Conservation (phyloP, 176 grass and related monocot genomes). For the Neostapfia colusana region DNA sequence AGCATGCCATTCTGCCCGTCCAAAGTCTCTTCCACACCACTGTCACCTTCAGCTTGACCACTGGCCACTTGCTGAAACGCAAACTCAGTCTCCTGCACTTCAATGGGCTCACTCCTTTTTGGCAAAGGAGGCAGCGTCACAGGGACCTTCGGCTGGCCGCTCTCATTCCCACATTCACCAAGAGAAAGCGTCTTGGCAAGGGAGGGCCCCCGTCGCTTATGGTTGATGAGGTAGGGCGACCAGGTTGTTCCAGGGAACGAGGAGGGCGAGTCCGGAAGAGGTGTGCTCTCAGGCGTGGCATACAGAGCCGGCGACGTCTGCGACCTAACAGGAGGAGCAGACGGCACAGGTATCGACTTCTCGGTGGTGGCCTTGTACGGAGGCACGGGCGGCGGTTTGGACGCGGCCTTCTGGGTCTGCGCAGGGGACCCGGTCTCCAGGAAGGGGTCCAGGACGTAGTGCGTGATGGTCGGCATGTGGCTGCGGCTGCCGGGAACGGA, state of each 20-base stretch:
- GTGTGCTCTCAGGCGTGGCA: slow-evolving; percentile 61
- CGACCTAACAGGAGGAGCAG: slow-evolving; percentile 41
- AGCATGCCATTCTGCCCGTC: slow-evolving; percentile 17
- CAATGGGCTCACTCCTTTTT: slow-evolving; percentile 13
- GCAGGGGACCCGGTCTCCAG: slow-evolving; percentile 49
- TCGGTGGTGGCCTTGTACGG: slow-evolving; percentile 21
- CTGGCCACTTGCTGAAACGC: background rate
- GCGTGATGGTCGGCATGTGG: slow-evolving; percentile 70
- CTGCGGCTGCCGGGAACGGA: slow-evolving; percentile 22
- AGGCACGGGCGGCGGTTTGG: slow-evolving; percentile 34
- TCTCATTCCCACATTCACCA: slow-evolving; percentile 33
- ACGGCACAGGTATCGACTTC: slow-evolving; percentile 32
- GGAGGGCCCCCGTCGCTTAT: slow-evolving; percentile 71
- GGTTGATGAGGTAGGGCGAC: slow-evolving; percentile 87
- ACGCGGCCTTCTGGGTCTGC: slow-evolving; percentile 22
- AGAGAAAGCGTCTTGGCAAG: slow-evolving; percentile 51
- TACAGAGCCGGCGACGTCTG: slow-evolving; percentile 69
- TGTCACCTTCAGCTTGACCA: slow-evolving; percentile 11
- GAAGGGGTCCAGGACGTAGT: slow-evolving; percentile 58
- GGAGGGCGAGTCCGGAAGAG: slow-evolving; percentile 70
- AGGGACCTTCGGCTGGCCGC: slow-evolving; percentile 15
- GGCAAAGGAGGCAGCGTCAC: slow-evolving; percentile 16
- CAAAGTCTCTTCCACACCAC: slow-evolving; percentile 3
- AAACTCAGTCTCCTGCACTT: slow-evolving; percentile 41
- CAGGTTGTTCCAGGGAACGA: slow-evolving; percentile 62